phyloP scores from a whole-genome alignment of 768 basidiomycete genomes.

The Rubroboletus pulcherrimus region DNA sequence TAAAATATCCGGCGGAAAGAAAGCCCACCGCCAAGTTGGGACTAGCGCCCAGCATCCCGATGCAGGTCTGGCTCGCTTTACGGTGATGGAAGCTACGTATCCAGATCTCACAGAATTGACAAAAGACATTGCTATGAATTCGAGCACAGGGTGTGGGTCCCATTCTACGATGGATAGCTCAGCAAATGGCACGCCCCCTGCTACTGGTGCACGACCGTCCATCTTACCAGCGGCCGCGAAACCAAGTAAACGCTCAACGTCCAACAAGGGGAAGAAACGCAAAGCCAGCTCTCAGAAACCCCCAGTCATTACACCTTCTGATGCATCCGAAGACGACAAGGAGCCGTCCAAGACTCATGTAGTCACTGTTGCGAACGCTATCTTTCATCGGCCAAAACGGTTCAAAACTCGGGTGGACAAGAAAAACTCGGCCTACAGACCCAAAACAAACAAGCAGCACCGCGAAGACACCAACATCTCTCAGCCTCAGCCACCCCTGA shows the following conservation, averaged over 20 bases:
- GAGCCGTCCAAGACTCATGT: not conserved
- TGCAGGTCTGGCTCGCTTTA: conserved; percentile 9
- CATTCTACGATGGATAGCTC: not conserved
- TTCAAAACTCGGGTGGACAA: not conserved
- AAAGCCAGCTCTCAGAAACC: conserved; percentile 23
- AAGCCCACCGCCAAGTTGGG: not conserved
- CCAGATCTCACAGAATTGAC: not conserved
- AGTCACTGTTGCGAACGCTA: not conserved
- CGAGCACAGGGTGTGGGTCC: not conserved
- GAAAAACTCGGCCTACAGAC: not conserved
- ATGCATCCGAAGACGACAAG: conserved; percentile 23
- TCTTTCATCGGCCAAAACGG: conserved; percentile 13
- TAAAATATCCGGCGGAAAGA: not conserved
- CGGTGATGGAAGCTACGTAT: not conserved
- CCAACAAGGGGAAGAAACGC: conserved; percentile 17
- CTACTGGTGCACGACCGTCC: not conserved
- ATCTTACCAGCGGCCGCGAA: not conserved
- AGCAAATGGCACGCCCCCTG: not conserved
- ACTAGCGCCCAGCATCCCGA: not conserved
- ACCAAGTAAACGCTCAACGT: not conserved
- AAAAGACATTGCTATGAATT: not conserved
- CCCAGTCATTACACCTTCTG: conserved; percentile 13
- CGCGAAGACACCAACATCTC: not conserved
- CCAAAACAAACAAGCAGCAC: not conserved
- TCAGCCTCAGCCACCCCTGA: not conserved